Evolutionary conservation across 208 protist genomes (phyloP).

Genomic region (Leishmania turanica): DNA sequence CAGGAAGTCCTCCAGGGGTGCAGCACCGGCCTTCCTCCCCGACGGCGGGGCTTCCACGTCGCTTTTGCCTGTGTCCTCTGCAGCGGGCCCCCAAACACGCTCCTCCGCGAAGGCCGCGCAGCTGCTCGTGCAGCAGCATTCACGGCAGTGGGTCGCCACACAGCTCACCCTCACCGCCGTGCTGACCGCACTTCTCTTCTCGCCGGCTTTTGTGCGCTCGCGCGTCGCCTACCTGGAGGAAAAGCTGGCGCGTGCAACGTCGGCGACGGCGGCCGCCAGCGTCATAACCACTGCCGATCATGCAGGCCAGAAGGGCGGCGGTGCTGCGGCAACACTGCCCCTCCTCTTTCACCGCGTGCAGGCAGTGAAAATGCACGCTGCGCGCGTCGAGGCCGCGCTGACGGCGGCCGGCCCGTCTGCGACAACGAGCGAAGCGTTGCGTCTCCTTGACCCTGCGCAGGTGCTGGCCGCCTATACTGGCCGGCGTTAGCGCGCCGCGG

Average conservation of each 20-base stretch:
- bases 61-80: not conserved
- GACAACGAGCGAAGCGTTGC: not conserved
- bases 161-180: constrained; percentile 21
- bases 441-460: constrained; percentile 1
- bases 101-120: not conserved
- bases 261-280: constrained; percentile 8
- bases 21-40: not conserved
- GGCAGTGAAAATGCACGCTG: constrained; percentile 24
- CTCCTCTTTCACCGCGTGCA: constrained; percentile 36
- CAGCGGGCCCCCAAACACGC: not conserved
- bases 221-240: constrained; percentile 25
- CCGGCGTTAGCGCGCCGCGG: not conserved
- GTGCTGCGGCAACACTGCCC: constrained; percentile 9
- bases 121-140: constrained; percentile 1
- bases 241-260: constrained; percentile 14
- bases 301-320: not conserved
- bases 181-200: constrained; percentile 33
- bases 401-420: not conserved
- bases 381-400: constrained; percentile 16
- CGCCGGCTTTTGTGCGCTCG: constrained; percentile 21
- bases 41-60: not conserved
- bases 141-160: constrained; percentile 1
- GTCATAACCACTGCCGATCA: not conserved
- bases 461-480: constrained; percentile 12
- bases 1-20: not conserved